These are phyloP conservation scores for Globisporangium recalcitrans DNA, from an alignment of 352 stramenopile genomes.

Conservation along the genomic window DNA sequence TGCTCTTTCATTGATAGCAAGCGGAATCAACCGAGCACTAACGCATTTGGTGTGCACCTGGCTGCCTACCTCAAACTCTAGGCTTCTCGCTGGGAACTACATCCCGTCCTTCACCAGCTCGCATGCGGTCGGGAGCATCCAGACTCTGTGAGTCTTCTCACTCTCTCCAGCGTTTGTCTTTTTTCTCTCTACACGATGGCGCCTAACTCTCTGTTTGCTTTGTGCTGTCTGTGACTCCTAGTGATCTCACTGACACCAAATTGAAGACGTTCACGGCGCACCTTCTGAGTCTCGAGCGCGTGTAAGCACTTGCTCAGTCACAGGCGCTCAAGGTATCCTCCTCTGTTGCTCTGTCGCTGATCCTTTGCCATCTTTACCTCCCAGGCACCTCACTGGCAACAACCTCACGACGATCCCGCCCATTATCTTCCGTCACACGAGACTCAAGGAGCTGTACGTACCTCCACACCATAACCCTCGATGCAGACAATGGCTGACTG, in stretches of 20 bases:
- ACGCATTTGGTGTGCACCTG: background rate
- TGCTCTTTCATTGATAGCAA: background rate
- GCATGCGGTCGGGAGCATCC: background rate
- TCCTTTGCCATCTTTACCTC: too few relatives aligned
- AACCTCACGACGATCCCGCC: conserved; percentile 6
- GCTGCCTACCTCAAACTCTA: background rate
- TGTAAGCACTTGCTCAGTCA: too few relatives aligned
- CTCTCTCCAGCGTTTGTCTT: too few relatives aligned
- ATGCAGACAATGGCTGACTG: background rate
- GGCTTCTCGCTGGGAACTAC: conserved; percentile 1
- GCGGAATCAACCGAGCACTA: background rate
- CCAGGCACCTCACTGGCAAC: conserved; percentile 3
- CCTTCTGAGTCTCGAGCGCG: background rate
- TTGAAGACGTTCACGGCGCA: background rate
- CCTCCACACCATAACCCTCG: background rate
- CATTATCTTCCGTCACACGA: background rate
- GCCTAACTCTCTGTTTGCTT: background rate
- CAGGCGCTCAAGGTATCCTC: too few relatives aligned
- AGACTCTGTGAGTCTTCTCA: too few relatives aligned
- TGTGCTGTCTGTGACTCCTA: background rate
- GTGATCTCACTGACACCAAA: background rate
- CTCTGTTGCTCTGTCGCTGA: too few relatives aligned
- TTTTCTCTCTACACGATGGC: background rate
- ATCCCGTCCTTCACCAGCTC: background rate
- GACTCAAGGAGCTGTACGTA: conserved; percentile 3